Percentiles rank a stretch among this genome's conserved stretches.
phyloP scores from a whole-genome alignment of 108 stramenopile species.

The Conticribra guillardii region DNA sequence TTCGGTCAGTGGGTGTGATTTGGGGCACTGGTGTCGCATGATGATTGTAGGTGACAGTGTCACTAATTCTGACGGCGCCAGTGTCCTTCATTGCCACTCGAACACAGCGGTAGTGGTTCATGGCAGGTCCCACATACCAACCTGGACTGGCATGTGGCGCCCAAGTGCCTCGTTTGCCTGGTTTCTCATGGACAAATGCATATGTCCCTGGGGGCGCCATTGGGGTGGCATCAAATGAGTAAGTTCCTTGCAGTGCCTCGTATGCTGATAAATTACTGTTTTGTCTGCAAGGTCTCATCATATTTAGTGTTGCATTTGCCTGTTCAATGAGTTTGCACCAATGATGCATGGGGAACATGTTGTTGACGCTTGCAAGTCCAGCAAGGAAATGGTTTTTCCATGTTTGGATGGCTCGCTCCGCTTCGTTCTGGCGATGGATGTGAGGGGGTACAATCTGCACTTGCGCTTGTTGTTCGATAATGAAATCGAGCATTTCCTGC shows the following conservation, averaged over 20 bases:
- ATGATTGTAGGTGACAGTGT: neutral
- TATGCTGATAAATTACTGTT: constrained; percentile 52
- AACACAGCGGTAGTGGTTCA: constrained; percentile 49
- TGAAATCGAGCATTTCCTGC: neutral
- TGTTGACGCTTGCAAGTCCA: constrained; percentile 13
- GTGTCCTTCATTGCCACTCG: neutral
- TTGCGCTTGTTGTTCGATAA: neutral
- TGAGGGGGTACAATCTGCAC: constrained; percentile 42
- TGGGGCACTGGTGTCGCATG: neutral
- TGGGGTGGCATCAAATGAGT: constrained; percentile 14
- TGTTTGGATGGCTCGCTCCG: constrained; percentile 37
- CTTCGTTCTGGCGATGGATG: constrained; percentile 44
- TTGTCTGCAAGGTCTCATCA: constrained; percentile 36
- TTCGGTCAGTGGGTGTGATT: neutral
- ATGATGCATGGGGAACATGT: constrained; percentile 27
- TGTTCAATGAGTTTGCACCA: constrained; percentile 51
- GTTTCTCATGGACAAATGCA: neutral
- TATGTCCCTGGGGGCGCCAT: neutral
- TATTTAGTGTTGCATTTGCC: constrained; percentile 41
- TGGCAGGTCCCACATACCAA: constrained; percentile 54
- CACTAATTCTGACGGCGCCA: neutral
- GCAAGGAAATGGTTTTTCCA: constrained; percentile 38
- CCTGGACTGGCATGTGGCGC: constrained; percentile 17
- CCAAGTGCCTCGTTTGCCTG: neutral
- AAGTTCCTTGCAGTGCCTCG: constrained; percentile 19